These are phyloP conservation scores for Thelonectria blattea DNA, from an alignment of 2,329 filamentous ascomycete species.

Conservation along the genomic window DNA sequence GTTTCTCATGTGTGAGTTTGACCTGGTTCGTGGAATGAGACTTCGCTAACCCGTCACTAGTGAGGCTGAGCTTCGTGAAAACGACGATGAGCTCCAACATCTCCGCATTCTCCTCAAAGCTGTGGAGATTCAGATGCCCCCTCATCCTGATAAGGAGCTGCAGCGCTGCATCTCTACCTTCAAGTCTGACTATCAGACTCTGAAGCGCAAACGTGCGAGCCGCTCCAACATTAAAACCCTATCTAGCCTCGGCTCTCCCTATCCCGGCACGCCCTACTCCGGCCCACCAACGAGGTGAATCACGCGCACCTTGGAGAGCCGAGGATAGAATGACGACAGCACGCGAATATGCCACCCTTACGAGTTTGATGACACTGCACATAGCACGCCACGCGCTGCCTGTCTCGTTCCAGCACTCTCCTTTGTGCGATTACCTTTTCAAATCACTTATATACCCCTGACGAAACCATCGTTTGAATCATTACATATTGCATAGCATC, in stretches of 20 bases:
- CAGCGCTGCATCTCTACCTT: conserved; percentile 64
- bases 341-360: conserved; percentile 25
- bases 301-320: conserved; percentile 4
- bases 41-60: conserved; percentile 42
- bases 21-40: too few relatives aligned
- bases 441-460: conserved; percentile 27
- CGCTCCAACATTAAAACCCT: conserved; percentile 41
- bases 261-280: conserved; percentile 32
- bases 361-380: conserved; percentile 31
- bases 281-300: conserved; percentile 26
- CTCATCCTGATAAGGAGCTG: conserved; percentile 61
- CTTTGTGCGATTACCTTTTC: conserved; percentile 17
- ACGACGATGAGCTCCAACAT: conserved; percentile 66
- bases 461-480: conserved; percentile 26
- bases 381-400: conserved; percentile 24
- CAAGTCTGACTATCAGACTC: conserved; percentile 62
- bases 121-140: conserved; percentile 64
- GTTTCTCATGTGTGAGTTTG: conserved; percentile 60
- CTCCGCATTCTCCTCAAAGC: conserved; percentile 67
- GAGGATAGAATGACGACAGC: conserved; percentile 17
- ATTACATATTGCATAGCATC: conserved; percentile 27
- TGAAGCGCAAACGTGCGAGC: conserved; percentile 54
- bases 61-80: conserved; percentile 61
- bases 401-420: conserved; percentile 18
- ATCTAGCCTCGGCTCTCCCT: conserved; percentile 37